phyloP scores from a whole-genome alignment of 257 asterid species.

The Eustoma russellianum region DNA sequence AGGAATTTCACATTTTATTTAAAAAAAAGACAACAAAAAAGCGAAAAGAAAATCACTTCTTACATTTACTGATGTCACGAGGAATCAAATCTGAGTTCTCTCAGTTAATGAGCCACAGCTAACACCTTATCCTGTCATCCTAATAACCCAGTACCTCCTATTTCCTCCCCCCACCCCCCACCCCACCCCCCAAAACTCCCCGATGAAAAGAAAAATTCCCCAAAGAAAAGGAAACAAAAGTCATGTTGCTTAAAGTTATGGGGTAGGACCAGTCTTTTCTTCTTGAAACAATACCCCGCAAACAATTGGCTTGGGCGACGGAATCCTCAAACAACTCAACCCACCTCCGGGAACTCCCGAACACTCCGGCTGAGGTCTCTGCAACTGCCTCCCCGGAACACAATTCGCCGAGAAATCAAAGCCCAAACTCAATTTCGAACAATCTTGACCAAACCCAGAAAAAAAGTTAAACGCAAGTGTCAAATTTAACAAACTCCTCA shows the following conservation, averaged over 20 bases:
- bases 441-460: slow-evolving; percentile 63
- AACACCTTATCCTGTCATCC: too few relatives aligned
- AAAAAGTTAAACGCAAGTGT: slow-evolving; percentile 74
- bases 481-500: slow-evolving; percentile 47
- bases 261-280: slow-evolving; percentile 11
- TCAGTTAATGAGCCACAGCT: too few relatives aligned
- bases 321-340: slow-evolving; percentile 65
- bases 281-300: slow-evolving; percentile 43
- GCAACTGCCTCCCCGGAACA: slow-evolving; percentile 63
- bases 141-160: too few relatives aligned
- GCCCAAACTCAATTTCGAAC: slow-evolving; percentile 45
- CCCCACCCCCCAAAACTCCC: too few relatives aligned
- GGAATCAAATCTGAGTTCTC: too few relatives aligned
- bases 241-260: neutral
- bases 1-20: too few relatives aligned
- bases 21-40: too few relatives aligned
- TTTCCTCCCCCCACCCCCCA: too few relatives aligned
- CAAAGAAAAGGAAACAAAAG: too few relatives aligned
- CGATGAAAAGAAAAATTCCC: too few relatives aligned
- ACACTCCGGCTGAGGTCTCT: slow-evolving; percentile 73
- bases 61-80: too few relatives aligned
- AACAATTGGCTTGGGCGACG: slow-evolving; percentile 43
- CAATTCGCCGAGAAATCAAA: slow-evolving; percentile 80
- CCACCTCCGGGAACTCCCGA: slow-evolving; percentile 53
- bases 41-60: too few relatives aligned